These are phyloP conservation scores for Nicotiana tomentosiformis DNA, from an alignment of 257 asterid genomes.

Conservation along the genomic window DNA sequence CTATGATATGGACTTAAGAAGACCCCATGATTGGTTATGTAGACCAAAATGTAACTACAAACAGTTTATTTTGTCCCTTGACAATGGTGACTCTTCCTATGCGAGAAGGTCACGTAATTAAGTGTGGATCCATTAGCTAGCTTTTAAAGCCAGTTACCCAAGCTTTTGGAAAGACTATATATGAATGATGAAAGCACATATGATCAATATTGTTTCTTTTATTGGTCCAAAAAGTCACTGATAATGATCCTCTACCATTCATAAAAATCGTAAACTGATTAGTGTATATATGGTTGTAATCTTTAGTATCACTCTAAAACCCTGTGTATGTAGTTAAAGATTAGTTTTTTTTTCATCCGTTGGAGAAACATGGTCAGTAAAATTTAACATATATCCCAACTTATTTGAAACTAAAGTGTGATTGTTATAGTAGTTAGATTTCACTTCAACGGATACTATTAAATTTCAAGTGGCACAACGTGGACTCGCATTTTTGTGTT, in stretches of 20 bases:
- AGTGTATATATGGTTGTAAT: too few relatives aligned
- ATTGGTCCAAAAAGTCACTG: conserved; percentile 7
- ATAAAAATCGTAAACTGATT: neutral
- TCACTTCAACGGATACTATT: too few relatives aligned
- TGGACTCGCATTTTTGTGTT: too few relatives aligned
- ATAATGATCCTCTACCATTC: neutral
- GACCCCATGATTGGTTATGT: conserved; percentile 5
- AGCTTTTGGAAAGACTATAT: conserved; percentile 32
- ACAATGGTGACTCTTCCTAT: conserved; percentile 31
- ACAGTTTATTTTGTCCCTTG: conserved; percentile 6
- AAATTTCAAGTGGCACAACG: too few relatives aligned
- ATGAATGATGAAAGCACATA: conserved; percentile 22
- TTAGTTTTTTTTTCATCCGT: neutral
- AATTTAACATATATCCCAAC: neutral
- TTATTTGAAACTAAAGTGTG: neutral
- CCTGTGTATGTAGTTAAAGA: neutral
- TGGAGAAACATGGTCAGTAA: neutral
- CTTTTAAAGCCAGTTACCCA: conserved; percentile 19
- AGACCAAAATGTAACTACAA: neutral
- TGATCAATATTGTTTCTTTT: conserved; percentile 7
- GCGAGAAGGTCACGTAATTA: conserved; percentile 35
- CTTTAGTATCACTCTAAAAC: too few relatives aligned
- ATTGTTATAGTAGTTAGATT: neutral
- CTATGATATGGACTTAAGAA: neutral
- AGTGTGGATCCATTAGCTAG: neutral